Conservation (phyloP, 176 grass and related monocot genomes). For the Musa itinerans region DNA sequence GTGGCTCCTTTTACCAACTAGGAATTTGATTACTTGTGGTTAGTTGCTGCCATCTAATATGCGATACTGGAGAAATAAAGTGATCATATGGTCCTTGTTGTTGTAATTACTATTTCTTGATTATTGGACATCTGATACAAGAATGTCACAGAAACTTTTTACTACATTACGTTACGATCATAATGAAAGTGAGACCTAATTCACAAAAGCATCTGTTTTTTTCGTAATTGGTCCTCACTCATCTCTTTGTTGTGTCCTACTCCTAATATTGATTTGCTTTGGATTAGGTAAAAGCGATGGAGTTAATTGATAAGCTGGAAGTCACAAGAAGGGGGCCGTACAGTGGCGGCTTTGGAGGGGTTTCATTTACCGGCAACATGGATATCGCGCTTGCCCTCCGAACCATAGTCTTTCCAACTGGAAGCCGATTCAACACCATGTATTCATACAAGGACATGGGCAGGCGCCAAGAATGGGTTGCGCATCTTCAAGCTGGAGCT, state of each 20-base stretch:
- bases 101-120: too few species aligned
- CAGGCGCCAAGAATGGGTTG: constrained; percentile 57
- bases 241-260: neutral
- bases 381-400: constrained; percentile 68
- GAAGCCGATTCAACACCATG: constrained; percentile 44
- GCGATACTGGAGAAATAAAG: too few species aligned
- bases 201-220: too few species aligned
- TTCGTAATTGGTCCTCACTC: neutral
- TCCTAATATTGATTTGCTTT: constrained; percentile 1
- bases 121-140: too few species aligned
- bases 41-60: too few species aligned
- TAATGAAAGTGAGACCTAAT: too few species aligned
- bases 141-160: too few species aligned
- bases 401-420: constrained; percentile 55
- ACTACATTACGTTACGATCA: too few species aligned
- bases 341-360: constrained; percentile 64
- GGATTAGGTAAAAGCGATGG: constrained; percentile 84
- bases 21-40: too few species aligned
- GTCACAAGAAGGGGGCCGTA: constrained; percentile 60
- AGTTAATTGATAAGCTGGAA: constrained; percentile 73
- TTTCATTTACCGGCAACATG: constrained; percentile 74
- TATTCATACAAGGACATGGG: constrained; percentile 32
- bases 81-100: too few species aligned
- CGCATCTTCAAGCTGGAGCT: constrained; percentile 61
- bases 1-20: too few species aligned